Conservation (phyloP, 169 alveolate species). For the Plasmodium berghei region DNA sequence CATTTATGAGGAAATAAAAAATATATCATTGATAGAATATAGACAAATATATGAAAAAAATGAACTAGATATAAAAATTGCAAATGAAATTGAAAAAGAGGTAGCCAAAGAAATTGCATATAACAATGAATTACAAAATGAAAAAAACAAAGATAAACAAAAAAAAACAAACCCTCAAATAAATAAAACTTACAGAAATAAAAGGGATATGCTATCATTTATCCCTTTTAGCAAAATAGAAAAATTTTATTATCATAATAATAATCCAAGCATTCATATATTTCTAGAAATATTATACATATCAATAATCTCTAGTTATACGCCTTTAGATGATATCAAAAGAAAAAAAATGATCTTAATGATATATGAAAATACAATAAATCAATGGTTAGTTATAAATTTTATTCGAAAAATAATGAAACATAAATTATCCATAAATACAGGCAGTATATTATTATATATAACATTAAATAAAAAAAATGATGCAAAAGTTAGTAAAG, state of each 20-base stretch:
- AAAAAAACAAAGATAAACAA: too few species aligned
- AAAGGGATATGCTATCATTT: constrained; percentile 15
- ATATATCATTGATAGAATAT: constrained; percentile 21
- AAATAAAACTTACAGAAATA: background rate
- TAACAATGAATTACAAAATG: too few species aligned
- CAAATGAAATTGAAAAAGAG: constrained; percentile 24
- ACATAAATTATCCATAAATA: constrained; percentile 36
- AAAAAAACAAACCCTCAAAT: too few species aligned
- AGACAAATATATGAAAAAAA: constrained; percentile 19
- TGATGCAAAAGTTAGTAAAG: background rate
- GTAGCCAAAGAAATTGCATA: constrained; percentile 8
- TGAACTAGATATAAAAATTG: constrained; percentile 24
- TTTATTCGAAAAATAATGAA: constrained; percentile 55
- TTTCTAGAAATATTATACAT: constrained; percentile 50
- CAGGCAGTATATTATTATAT: constrained; percentile 31
- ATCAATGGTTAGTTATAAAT: constrained; percentile 63
- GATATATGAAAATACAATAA: constrained; percentile 46
- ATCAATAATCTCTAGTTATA: constrained; percentile 41
- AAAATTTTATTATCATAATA: constrained; percentile 11
- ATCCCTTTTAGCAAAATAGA: constrained; percentile 22
- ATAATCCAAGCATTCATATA: constrained; percentile 18
- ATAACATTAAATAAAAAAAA: constrained; percentile 30
- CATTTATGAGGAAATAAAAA: constrained; percentile 42
- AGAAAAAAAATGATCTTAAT: constrained; percentile 35
- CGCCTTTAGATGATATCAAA: constrained; percentile 1